Base-by-base conservation (phyloP, 176 grass and related monocot genomes). In the Poa annua region DNA sequence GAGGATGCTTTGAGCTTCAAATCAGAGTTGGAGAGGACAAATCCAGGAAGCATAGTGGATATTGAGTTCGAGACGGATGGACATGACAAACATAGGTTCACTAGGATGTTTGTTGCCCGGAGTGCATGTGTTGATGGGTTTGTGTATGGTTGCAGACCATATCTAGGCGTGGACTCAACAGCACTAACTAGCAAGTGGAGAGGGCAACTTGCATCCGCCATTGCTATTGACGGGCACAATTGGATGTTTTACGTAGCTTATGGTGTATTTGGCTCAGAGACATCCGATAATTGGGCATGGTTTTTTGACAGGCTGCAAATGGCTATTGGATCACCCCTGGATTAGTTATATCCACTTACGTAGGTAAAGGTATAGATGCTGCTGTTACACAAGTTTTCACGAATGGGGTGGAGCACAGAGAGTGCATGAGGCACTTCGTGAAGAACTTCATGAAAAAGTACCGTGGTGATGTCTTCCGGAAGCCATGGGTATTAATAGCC, bases 41-140 rank as follows among this genome's bases (percentile, higher is more conserved):
- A 64, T 67, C 29, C 16, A 8, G 33, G 14, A 17, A 66, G 22
- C 22, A 25, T 61, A 61, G 57, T 61, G 57, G 57, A 61, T 22
- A 61, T 61, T 61, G 22, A 13, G 57, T 61, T 61, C 11, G 57
- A 61, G 11, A 61, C 26, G 57, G 57, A 61, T 61, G 57, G 10
- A 61, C 10, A 61, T 0, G 57, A 25, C 21, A 61, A 61, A 10
- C 57, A 61, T 26, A 61, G 22, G 10, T 61, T 61, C 57, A 26
- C 60, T 63, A 63, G 25, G 60, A 63, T 41, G 65, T 68, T 68
- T 41, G 16, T 69, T 41, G 19, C 66, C 1, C 8, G 42, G 4
- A 19, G 8, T n/a, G 35, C 66, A 42, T 69, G 66, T 69, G 36
- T 69, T 1, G 66, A 69, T n/a, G 66, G 66, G 8, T 69, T 69